Evolutionary conservation across 768 basidiomycete species (phyloP).

Genomic region (Suillus subalutaceus): DNA sequence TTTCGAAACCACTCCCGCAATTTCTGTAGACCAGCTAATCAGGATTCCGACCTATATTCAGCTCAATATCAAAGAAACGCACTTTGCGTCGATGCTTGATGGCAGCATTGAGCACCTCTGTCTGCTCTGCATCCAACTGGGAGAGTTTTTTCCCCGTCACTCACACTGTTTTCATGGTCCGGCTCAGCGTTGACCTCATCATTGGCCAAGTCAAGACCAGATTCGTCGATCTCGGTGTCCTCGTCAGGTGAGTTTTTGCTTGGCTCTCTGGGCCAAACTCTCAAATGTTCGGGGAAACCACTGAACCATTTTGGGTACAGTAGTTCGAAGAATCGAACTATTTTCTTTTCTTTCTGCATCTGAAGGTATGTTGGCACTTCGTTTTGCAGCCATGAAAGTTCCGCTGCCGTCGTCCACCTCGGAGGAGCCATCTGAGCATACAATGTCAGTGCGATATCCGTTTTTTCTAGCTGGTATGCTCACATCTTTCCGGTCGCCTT

Average conservation of each 20-base stretch:
- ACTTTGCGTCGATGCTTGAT: neutral
- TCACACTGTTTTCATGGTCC: no score
- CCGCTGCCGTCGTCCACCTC: no score
- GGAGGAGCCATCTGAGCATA: no score
- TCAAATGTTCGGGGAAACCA: neutral
- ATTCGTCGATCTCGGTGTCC: neutral
- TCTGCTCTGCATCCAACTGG: neutral
- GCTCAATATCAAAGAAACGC: neutral
- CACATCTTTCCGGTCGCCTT: no score
- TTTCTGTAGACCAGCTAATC: neutral
- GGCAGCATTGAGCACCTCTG: neutral
- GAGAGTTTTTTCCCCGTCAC: neutral
- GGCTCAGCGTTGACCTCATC: no score
- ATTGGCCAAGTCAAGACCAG: neutral
- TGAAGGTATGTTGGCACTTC: neutral
- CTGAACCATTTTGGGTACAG: constrained; percentile 1
- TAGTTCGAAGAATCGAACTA: neutral
- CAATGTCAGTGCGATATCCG: no score
- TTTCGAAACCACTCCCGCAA: neutral
- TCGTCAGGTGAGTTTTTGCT: neutral
- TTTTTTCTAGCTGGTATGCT: no score
- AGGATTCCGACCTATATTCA: neutral
- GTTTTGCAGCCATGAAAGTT: neutral
- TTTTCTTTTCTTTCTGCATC: constrained; percentile 1
- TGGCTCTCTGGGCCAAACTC: neutral